These are phyloP conservation scores for Lycium ferocissimum DNA, from an alignment of 257 asterid species.

Conservation along the genomic window DNA sequence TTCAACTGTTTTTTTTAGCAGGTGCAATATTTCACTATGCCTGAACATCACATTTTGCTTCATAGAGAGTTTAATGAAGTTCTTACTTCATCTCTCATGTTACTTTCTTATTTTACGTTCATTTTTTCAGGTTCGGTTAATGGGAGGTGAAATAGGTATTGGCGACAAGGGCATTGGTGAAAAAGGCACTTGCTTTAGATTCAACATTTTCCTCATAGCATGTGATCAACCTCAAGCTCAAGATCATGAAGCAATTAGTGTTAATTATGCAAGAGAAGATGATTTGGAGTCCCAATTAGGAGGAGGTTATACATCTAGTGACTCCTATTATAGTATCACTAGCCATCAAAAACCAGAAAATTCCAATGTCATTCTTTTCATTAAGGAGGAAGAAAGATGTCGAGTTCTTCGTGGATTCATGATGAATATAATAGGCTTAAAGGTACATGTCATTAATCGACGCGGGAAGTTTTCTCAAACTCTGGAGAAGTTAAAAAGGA, in stretches of 20 bases:
- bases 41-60: background rate
- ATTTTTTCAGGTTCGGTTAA: conserved; percentile 55
- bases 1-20: too few species aligned
- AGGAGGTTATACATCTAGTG: background rate
- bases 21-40: too few species aligned
- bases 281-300: conserved; percentile 36
- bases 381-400: conserved; percentile 56
- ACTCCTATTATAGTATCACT: background rate
- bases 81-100: background rate
- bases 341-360: conserved; percentile 46
- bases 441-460: conserved; percentile 56
- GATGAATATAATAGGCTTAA: conserved; percentile 57
- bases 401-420: conserved; percentile 51
- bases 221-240: conserved; percentile 8
- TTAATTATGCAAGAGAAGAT: conserved; percentile 16
- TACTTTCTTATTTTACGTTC: background rate
- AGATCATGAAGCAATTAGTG: background rate
- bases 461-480: conserved; percentile 49
- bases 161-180: conserved; percentile 57
- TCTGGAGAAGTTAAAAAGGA: conserved; percentile 52
- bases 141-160: conserved; percentile 74
- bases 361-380: conserved; percentile 64
- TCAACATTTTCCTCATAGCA: conserved; percentile 44
- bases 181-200: conserved; percentile 63
- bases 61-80: background rate